These are phyloP conservation scores for Candida corydali DNA, from an alignment of 805 yeast genomes.

Conservation along the genomic window DNA sequence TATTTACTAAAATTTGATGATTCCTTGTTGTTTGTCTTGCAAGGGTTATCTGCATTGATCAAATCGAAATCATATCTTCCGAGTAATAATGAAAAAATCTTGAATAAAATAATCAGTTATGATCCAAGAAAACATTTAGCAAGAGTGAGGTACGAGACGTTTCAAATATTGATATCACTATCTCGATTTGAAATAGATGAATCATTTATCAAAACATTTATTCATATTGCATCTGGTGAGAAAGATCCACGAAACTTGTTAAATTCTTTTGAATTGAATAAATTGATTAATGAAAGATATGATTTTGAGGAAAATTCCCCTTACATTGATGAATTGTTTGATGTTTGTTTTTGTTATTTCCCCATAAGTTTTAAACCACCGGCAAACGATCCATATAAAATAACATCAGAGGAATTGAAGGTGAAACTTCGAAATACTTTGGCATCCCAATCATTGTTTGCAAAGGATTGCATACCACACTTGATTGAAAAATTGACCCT, in stretches of 20 bases:
- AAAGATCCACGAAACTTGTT: constrained; percentile 90
- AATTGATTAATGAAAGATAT: constrained; percentile 39
- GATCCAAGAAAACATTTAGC: constrained; percentile 59
- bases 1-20: constrained; percentile 67
- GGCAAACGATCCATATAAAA: constrained; percentile 79
- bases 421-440: constrained; percentile 56
- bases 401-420: constrained; percentile 72
- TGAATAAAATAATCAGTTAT: constrained; percentile 39
- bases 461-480: constrained; percentile 71
- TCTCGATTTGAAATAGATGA: constrained; percentile 25
- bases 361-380: constrained; percentile 96
- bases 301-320: constrained; percentile 21
- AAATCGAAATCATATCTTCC: constrained; percentile 46
- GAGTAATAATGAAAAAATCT: constrained; percentile 29
- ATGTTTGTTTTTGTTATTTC: constrained; percentile 87
- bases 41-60: constrained; percentile 51
- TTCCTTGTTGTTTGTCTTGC: constrained; percentile 48
- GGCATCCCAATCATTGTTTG: constrained; percentile 57
- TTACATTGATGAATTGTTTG: constrained; percentile 70
- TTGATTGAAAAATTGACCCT: constrained; percentile 77
- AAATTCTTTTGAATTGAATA: constrained; percentile 58
- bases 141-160: constrained; percentile 55
- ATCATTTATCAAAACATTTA: constrained; percentile 50
- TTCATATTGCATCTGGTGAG: constrained; percentile 77
- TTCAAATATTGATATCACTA: constrained; percentile 42